A percentile compares a stretch with the other conserved stretches of the same genome.
These are phyloP conservation scores for Blastobotrys arbuscula DNA, from an alignment of 1,139 yeast genomes.

Conservation along the genomic window DNA sequence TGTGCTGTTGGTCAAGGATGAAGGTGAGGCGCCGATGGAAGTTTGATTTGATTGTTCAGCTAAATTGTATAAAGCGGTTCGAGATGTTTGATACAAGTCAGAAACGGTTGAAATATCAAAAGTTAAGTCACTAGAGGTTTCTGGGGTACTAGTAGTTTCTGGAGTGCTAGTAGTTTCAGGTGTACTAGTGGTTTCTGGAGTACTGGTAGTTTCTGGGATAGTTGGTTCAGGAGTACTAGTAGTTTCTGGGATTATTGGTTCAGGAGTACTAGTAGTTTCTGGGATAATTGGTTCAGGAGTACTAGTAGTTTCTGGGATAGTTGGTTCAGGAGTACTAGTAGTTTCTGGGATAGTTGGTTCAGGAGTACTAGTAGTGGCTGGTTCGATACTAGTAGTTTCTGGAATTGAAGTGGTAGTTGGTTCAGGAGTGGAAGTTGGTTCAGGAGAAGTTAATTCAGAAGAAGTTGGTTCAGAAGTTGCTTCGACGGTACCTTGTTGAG, in stretches of 20 bases:
- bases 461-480: not conserved
- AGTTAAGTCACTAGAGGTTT: conserved; percentile 10
- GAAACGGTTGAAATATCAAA: conserved; percentile 20
- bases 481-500: not conserved
- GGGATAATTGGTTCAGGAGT: conserved; percentile 13
- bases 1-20: not conserved
- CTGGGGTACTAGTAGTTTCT: not conserved
- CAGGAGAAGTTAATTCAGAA: conserved; percentile 2
- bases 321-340: conserved; percentile 13
- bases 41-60: conserved; percentile 17
- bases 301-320: conserved; percentile 8
- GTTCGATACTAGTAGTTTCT: not conserved
- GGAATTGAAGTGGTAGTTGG: conserved; percentile 5
- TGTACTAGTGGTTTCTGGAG: conserved; percentile 8
- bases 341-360: conserved; percentile 12
- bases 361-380: conserved; percentile 10
- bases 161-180: conserved; percentile 13
- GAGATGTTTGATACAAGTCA: conserved; percentile 18
- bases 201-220: conserved; percentile 6
- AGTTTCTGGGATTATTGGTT: conserved; percentile 11
- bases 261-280: conserved; percentile 10
- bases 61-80: conserved; percentile 26
- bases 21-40: not conserved
- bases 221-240: conserved; percentile 4
- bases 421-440: conserved; percentile 7